Base-by-base conservation (phyloP, 225 moss, liverwort and hornwort species). In the Pleurozium schreberi region DNA sequence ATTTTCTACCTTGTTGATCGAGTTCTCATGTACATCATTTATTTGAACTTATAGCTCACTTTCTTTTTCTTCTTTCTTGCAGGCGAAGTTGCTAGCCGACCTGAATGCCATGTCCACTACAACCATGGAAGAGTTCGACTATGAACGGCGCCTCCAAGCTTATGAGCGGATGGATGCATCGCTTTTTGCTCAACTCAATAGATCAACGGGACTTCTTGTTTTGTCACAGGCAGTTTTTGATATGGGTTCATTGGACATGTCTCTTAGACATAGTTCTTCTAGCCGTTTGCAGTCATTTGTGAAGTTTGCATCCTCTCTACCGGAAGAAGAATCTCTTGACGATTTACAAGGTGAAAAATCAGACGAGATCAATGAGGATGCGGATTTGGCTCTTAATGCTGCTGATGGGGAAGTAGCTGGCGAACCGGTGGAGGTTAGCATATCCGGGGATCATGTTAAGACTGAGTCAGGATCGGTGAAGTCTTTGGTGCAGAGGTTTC, bases 241-340 rank as follows among this genome's bases (percentile, higher is more conserved):
- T 84, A 96, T 99, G 95, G 93, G 94, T 87, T 95, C 94, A 88
- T 94, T 91, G 61, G 99, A 99, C 75, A 99, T 97, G 93, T 97
- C 99, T 66, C 90, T 99, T 22, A 93, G 99, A 82, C 96, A 96
- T 85, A 94, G 96, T 91, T 93, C 99, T 64, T 97, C 97, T 55
- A 95, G 91, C 90, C 95, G 92, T 83, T 89, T 97, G 71, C 97
- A 96, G 86, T 91, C 89, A n/a, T 99, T 93, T 90, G 96, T 99
- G 74, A 95, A 91, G 73, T 96, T 94, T 89, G 95, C 96, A 77
- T 93, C 95, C 58, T 87, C 93, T 81, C 88, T 95, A 50, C 93
- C 90, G 45, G 94, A 92, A 22, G 95, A 95, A 62, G 87, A 89
- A 75, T 83, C 66, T 79, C 40, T 27, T 84, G 89, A 86, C 23